Evolutionary conservation across 1,139 yeast species (phyloP).

Genomic region (Protomyces lactucae-debilis): DNA sequence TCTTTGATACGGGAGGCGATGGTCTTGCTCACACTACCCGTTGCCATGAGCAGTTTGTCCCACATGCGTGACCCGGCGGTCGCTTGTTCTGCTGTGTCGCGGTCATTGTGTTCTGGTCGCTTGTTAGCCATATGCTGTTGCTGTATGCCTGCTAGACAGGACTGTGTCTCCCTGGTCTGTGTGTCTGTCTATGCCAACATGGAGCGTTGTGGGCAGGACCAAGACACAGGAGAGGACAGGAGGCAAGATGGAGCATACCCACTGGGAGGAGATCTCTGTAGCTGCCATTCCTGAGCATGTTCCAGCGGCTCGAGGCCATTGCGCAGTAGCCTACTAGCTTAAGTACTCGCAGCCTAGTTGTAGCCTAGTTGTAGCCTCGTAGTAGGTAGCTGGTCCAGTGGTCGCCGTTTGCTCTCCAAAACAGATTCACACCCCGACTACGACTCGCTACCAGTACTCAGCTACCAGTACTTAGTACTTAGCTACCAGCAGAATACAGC

Average conservation of each 20-base stretch:
- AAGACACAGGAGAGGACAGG: not conserved
- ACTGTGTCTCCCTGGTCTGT: no score
- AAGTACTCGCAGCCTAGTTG: no score
- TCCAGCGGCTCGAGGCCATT: not conserved
- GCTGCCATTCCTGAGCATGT: slow-evolving; percentile 16
- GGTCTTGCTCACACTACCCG: slow-evolving; percentile 18
- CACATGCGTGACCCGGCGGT: slow-evolving; percentile 21
- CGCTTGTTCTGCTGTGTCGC: slow-evolving; percentile 18
- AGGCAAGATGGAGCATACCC: not conserved
- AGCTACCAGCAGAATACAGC: no score
- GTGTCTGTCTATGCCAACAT: no score
- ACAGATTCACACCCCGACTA: no score
- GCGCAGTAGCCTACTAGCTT: not conserved
- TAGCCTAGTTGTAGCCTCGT: no score
- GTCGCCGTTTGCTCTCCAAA: no score
- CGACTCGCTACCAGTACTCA: no score
- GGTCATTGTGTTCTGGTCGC: not conserved
- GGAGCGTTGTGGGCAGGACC: not conserved
- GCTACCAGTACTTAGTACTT: no score
- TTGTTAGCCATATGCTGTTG: not conserved
- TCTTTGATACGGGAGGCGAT: slow-evolving; percentile 17
- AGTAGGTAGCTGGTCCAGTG: no score
- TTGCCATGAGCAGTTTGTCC: slow-evolving; percentile 17
- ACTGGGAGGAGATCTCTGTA: slow-evolving; percentile 13
- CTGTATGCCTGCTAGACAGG: no score